Conservation (phyloP, 129 eudicot genomes). For the Helianthus tuberosus region DNA sequence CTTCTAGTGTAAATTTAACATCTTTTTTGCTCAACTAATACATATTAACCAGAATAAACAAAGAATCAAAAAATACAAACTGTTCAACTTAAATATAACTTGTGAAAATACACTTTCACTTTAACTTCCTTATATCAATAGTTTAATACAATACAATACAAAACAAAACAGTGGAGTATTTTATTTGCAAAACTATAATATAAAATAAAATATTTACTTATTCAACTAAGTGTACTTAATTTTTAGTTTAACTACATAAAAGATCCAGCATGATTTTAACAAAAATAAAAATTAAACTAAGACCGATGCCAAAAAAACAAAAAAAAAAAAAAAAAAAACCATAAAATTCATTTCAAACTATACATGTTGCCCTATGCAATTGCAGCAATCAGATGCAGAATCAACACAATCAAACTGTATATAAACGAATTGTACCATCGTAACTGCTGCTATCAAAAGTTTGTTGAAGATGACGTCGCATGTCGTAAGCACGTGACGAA, state of each 20-base stretch:
- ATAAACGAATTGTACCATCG: conserved; percentile 52
- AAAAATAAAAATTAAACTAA: background rate
- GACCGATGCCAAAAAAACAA: background rate
- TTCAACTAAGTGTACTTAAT: background rate
- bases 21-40: background rate
- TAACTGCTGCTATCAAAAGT: conserved; percentile 82
- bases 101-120: background rate
- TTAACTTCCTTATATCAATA: background rate
- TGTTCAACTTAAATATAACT: background rate
- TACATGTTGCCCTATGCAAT: background rate
- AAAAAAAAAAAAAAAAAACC: no score
- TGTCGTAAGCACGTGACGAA: conserved; percentile 93
- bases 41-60: no score
- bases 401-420: background rate
- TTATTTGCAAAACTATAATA: background rate
- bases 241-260: no score
- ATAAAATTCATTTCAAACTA: background rate
- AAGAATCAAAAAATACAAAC: no score
- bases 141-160: no score
- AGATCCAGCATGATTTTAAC: background rate
- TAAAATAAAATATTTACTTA: background rate
- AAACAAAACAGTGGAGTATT: background rate
- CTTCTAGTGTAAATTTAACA: background rate
- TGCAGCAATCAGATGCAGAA: background rate
- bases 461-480: conserved; percentile 95